Percentiles rank a stretch among this genome's conserved stretches.
These are phyloP conservation scores for Diutina rugosa DNA, from an alignment of 1,139 yeast genomes.

Conservation along the genomic window DNA sequence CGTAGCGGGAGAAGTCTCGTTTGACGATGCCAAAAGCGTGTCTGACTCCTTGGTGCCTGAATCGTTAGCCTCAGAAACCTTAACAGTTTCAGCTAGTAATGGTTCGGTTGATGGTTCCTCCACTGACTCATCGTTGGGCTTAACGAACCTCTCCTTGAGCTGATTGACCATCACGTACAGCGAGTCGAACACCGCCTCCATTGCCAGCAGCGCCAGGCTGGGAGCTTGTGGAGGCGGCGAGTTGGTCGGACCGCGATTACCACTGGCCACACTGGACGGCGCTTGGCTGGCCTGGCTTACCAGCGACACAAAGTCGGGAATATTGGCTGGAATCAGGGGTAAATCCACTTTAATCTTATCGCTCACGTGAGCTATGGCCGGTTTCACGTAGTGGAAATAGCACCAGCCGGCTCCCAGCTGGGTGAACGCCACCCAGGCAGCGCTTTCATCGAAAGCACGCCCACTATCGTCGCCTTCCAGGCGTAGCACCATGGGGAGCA, in stretches of 20 bases:
- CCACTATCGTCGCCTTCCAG: neutral
- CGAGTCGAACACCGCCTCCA: neutral
- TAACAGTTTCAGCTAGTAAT: no score
- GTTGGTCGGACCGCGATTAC: neutral
- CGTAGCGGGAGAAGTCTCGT: neutral
- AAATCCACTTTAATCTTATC: neutral
- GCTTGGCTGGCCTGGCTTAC: neutral
- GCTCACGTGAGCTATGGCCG: slow-evolving; percentile 8
- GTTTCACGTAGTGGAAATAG: slow-evolving; percentile 19
- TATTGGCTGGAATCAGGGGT: neutral
- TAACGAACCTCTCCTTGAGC: neutral
- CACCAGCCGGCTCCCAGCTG: slow-evolving; percentile 25
- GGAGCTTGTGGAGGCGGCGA: neutral
- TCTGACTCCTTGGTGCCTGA: neutral
- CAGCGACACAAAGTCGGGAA: neutral
- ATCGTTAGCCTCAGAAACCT: neutral
- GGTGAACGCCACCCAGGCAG: neutral
- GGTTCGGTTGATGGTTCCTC: neutral
- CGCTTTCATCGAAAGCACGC: neutral
- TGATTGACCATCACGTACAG: neutral
- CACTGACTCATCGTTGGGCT: neutral
- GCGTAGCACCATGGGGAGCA: slow-evolving; percentile 28
- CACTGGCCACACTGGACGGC: neutral
- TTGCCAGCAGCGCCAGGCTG: neutral
- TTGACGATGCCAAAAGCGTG: neutral